Percentiles rank a stretch among this genome's conserved stretches.
These are phyloP conservation scores for Rhodotorula graminis DNA, from an alignment of 768 basidiomycete species.

Conservation along the genomic window DNA sequence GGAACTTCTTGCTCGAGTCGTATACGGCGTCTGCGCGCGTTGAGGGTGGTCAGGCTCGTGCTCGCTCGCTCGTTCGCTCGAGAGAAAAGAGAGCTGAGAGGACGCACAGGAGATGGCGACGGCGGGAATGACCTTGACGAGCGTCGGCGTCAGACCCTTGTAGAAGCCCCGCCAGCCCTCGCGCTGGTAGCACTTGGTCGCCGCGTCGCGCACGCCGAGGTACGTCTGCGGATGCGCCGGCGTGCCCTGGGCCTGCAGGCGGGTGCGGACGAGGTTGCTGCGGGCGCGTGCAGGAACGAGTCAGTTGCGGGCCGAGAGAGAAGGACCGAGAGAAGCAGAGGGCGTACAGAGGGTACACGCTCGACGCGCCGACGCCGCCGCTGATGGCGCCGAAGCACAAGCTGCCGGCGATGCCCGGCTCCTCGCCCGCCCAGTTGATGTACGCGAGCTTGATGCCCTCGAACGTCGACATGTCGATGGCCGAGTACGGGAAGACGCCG, in stretches of 20 bases:
- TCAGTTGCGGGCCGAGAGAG: not conserved
- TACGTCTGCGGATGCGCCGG: constrained; percentile 90
- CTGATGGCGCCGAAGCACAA: constrained; percentile 54
- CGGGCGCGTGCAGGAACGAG: not conserved
- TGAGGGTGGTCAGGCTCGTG: no score
- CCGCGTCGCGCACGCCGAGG: constrained; percentile 79
- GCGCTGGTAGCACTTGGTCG: constrained; percentile 66
- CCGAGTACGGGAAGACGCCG: constrained; percentile 87
- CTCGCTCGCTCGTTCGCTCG: no score
- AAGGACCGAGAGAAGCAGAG: not conserved
- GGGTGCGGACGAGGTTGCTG: constrained; percentile 71
- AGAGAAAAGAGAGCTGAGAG: not conserved
- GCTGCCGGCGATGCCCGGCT: constrained; percentile 71
- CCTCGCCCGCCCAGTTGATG: constrained; percentile 74
- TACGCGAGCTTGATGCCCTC: constrained; percentile 92
- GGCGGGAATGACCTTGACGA: constrained; percentile 94
- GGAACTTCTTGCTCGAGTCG: constrained; percentile 31
- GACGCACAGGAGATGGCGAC: constrained; percentile 71
- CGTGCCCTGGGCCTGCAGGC: constrained; percentile 92
- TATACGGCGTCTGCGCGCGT: constrained; percentile 29
- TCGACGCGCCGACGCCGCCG: constrained; percentile 36
- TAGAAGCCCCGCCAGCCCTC: constrained; percentile 96
- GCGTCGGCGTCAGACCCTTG: constrained; percentile 72
- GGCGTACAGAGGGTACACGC: constrained; percentile 38
- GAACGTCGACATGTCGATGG: constrained; percentile 81